Base-by-base conservation (phyloP, 2,329 filamentous ascomycete species). In the Botrytis squamosa region DNA sequence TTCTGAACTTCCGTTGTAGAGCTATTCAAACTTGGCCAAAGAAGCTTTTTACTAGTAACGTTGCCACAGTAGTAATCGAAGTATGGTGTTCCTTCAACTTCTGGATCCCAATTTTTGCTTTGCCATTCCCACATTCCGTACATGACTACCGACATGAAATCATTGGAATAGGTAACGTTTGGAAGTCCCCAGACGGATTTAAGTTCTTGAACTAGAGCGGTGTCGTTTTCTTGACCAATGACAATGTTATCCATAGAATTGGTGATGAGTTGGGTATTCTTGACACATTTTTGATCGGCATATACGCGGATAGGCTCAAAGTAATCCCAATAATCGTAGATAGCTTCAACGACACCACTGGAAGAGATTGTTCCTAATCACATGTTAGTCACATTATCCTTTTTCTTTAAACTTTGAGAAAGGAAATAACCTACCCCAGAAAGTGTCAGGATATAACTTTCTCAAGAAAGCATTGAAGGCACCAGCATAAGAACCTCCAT, bases 401-500 rank as follows among this genome's bases (percentile, higher is more conserved):
- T 36, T 66, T 4, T 25, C 5, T 22, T 25, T 25, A 4, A 14
- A 25, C 18, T 4, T 7, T 46, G 4, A 25, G 12, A 73, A 70
- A 12, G 38, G 3, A 60, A 40, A 1, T 2, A 33, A 57, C 60
- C n/a, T 29, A 66, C 89, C 94, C 87, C 88, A 95, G 82, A 92
- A 96, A 12, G 91, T 83, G 46, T 95, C 90, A 0, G 94, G 93
- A 80, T 97, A 97, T 25, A 91, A 81, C 74, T 92, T 90, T 46
- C 93, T 89, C 55, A 94, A 82, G 77, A 97, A 91, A 0, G 94
- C 93, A 16, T 90, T 92, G 77, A 95, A 92, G 0, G 90, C 91
- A 3, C 94, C 94, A 0, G 93, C 92, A 79, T 97, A 97, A 0
- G 92, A 94, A 1, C 93, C 93, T 2, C 94, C 94, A 75, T 97